Base-by-base conservation (phyloP, 192 early-diverging fungal genomes). In the Martensiomyces pterosporus region DNA sequence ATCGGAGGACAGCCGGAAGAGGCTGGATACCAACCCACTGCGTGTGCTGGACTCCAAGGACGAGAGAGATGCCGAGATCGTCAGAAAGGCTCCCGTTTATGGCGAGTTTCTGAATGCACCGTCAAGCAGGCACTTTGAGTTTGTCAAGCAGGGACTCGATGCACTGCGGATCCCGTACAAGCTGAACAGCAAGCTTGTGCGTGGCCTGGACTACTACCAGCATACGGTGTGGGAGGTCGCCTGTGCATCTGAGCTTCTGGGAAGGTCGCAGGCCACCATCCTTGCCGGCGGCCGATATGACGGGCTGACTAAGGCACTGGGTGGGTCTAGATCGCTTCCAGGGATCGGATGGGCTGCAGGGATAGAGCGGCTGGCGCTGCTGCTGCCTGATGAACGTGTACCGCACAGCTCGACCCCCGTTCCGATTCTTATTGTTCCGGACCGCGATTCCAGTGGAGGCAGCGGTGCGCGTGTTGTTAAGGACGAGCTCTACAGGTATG, bases 161-260 rank as follows among this genome's bases (percentile, higher is more conserved):
- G 45, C 45, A 0, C 52, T 82, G 13, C 26, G 42, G 0, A 82
- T 86, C 13, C 76, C 81, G 7, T 82, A 75, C 36, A 57, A 55
- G 2, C 24, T 80, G 16, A 79, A 82, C 40, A 52, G 52, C 10
- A 52, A 61, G 15, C 57, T 86, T 19, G 84, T 86, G 21, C 66
- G 84, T 23, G 84, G 84, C 5, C 60, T 86, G n/a, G 84, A 86
- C 32, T 86, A 82, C 37, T 86, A 86, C 47, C 78, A 84, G 42
- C 77, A 81, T 33, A 84, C 84, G 8, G 80, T 86, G 8, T 86
- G 82, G 68, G 84, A 86, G 52, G 76, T 80, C 21, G 73, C 69
- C 1, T 45, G 61, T 19, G 13, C 50, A 2, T 60, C 61, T 0
- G 48, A 48, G 8, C 40, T 36, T 12, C 58, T 85, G 3, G 84